Base-by-base conservation (phyloP, 73 alveolate species). In the Breviolum minutum region DNA sequence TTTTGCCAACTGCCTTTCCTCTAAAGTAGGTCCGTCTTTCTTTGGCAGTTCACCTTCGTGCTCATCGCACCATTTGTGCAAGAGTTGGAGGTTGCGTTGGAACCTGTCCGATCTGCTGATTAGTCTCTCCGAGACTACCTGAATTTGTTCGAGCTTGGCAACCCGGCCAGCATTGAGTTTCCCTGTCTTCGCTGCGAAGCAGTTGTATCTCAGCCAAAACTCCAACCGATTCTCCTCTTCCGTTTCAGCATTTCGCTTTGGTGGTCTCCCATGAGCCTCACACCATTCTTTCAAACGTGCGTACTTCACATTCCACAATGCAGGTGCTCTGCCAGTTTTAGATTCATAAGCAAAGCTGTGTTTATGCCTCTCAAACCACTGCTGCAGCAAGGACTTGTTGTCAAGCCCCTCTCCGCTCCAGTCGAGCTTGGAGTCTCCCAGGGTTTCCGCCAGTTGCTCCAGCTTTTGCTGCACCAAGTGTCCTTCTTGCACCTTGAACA, bases 61-160 rank as follows among this genome's bases (percentile, higher is more conserved):
- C 27, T 79, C 30, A 29, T 63, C 29, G 30, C 14, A 27, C 87
- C 87, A 79, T 79, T 11, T 27, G 13, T 79, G 13, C 16, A 79
- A 30, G 29, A 63, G 27, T 30, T 79, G 27, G 10, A 29, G 24
- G 29, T 63, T 79, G 14, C 64, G 14, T 8, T 30, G 19, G 64
- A 24, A 9, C 32, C 26, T 79, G 29, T 79, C 29, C 66, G 87
- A 8, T 79, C 87, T 27, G 29, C 66, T 79, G 66, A 7, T n/a
- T 12, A 79, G 87, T 30, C 87, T 79, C 66, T 79, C 87, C 64
- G 87, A 79, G 87, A 79, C 87, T 30, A 30, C 87, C 7, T 63
- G 64, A 63, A 79, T 22, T 7, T 8, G 63, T 22, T 63, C 29
- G 87, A 79, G 87, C 64, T 79, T 79, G 26, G 87, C 87, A 79